Conservation (phyloP, 1,284 basidiomycete genomes). For the Trametes polyzona region DNA sequence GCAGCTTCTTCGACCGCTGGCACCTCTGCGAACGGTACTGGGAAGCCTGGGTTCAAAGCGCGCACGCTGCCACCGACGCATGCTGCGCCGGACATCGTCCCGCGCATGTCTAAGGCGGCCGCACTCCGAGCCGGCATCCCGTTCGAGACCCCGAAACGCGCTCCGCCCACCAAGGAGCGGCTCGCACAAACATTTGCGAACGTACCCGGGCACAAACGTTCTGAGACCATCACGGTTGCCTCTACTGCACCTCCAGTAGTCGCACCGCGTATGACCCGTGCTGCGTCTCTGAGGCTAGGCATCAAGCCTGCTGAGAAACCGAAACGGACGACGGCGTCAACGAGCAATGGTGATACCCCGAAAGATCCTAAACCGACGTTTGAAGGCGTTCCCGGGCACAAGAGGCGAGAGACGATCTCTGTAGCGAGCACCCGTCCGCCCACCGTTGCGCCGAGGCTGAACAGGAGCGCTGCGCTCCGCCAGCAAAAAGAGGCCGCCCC, state of each 20-base stretch:
- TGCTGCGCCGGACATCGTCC: conserved; percentile 67
- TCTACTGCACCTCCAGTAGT: conserved; percentile 74
- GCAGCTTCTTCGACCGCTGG: conserved; percentile 47
- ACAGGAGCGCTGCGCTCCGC: conserved; percentile 70
- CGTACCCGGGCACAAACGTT: conserved; percentile 78
- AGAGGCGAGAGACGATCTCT: conserved; percentile 70
- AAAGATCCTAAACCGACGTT: conserved; percentile 48
- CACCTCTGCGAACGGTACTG: conserved; percentile 42
- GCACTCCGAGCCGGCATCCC: conserved; percentile 67
- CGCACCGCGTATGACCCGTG: conserved; percentile 73
- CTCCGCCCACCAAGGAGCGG: conserved; percentile 60
- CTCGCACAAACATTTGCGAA: conserved; percentile 68
- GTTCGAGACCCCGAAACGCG: conserved; percentile 44
- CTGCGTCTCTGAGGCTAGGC: conserved; percentile 69
- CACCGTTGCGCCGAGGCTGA: conserved; percentile 64
- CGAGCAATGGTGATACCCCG: conserved; percentile 6
- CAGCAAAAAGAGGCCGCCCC: conserved; percentile 59
- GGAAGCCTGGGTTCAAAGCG: conserved; percentile 66
- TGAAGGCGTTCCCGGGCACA: conserved; percentile 82
- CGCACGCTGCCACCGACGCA: conserved; percentile 69
- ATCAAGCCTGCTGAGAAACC: conserved; percentile 30
- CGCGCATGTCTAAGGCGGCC: conserved; percentile 78
- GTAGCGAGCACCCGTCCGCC: conserved; percentile 71
- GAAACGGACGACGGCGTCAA: conserved; percentile 13
- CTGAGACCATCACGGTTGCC: conserved; percentile 66